phyloP scores from a whole-genome alignment of 257 asterid species.

The Nicotiana benthamiana region DNA sequence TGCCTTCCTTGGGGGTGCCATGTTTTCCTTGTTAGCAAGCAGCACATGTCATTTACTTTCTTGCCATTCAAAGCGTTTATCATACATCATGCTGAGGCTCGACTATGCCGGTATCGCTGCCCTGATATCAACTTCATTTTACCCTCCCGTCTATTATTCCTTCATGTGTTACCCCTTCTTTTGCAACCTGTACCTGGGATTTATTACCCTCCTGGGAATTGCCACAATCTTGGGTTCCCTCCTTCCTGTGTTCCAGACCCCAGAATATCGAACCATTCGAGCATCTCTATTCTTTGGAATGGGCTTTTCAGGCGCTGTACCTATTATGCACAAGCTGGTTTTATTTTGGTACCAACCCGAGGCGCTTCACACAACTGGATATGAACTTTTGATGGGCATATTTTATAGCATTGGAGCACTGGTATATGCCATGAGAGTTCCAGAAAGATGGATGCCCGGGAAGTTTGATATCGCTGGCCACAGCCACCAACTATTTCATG shows the following conservation, averaged over 20 bases:
- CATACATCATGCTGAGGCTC: conserved; percentile 82
- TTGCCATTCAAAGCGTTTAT: conserved; percentile 73
- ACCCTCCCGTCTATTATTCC: conserved; percentile 87
- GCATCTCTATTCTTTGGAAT: conserved; percentile 76
- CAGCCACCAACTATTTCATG: conserved; percentile 86
- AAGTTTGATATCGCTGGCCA: conserved; percentile 87
- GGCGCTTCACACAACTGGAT: conserved; percentile 74
- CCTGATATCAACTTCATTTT: conserved; percentile 86
- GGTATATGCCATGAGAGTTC: conserved; percentile 71
- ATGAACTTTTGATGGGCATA: conserved; percentile 76
- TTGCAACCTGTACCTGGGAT: conserved; percentile 79
- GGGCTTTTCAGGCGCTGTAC: conserved; percentile 82
- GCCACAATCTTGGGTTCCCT: conserved; percentile 65
- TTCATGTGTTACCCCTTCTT: conserved; percentile 91
- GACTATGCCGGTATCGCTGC: conserved; percentile 93
- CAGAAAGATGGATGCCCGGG: conserved; percentile 95
- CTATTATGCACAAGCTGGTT: conserved; percentile 75
- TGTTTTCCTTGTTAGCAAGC: conserved; percentile 92
- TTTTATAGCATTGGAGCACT: conserved; percentile 76
- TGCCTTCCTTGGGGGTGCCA: conserved; percentile 89
- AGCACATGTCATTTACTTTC: conserved; percentile 84
- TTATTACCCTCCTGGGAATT: conserved; percentile 69
- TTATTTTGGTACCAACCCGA: conserved; percentile 80
- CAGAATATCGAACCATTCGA: conserved; percentile 66
- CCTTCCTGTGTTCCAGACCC: conserved; percentile 74